These are phyloP conservation scores for Quercus wislizeni DNA, from an alignment of 306 rosid genomes.

Conservation along the genomic window DNA sequence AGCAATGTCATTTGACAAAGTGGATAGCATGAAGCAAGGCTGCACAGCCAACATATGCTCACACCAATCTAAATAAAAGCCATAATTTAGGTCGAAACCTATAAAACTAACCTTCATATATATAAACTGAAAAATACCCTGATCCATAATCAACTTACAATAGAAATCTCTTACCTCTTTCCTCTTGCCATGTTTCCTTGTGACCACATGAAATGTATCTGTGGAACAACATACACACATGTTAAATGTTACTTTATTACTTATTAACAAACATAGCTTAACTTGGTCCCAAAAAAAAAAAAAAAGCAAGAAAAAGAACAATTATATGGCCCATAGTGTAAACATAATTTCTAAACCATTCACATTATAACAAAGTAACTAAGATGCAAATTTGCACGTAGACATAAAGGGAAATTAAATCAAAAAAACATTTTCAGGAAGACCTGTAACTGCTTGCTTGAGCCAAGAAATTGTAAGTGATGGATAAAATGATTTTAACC, in stretches of 20 bases:
- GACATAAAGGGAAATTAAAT: neutral
- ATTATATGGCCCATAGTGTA: neutral
- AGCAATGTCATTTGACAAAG: neutral
- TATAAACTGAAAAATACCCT: neutral
- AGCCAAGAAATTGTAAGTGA: constrained; percentile 11
- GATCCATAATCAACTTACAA: constrained; percentile 19
- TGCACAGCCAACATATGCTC: neutral
- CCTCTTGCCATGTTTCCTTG: constrained; percentile 77
- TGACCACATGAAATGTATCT: constrained; percentile 94
- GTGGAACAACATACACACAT: constrained; percentile 25
- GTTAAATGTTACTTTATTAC: constrained; percentile 16
- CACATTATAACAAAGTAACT: neutral
- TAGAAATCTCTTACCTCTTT: constrained; percentile 68
- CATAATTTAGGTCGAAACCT: constrained; percentile 10
- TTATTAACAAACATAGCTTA: neutral
- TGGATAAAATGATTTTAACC: constrained; percentile 1
- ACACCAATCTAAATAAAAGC: constrained; percentile 12
- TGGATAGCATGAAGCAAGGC: neutral
- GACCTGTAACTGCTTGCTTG: neutral
- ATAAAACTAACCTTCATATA: neutral
- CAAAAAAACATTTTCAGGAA: neutral
- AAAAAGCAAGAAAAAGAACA: constrained; percentile 15
- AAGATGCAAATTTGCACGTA: neutral
- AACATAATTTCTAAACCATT: neutral
- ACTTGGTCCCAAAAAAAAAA: neutral